Evolutionary conservation across 805 yeast genomes (phyloP).

Genomic region (Monosporozyma solicola): DNA sequence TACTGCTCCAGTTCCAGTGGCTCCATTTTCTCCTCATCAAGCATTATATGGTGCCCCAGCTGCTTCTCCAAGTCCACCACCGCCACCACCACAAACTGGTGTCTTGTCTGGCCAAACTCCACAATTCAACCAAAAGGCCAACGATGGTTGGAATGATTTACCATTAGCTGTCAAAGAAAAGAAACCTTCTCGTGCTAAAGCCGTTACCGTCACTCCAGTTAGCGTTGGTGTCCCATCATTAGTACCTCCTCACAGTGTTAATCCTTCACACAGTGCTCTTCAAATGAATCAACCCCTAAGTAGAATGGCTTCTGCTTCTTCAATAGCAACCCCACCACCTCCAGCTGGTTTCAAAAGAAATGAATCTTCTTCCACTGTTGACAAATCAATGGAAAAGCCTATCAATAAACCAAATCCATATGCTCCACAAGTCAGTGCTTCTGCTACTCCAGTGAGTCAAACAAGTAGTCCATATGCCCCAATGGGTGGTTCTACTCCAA

Average conservation of each 20-base stretch:
- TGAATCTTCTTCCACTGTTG: background rate
- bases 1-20: constrained; percentile 13
- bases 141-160: constrained; percentile 32
- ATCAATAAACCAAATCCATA: background rate
- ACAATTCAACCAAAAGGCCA: constrained; percentile 28
- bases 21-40: constrained; percentile 9
- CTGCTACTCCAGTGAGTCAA: background rate
- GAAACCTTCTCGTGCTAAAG: constrained; percentile 27
- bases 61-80: constrained; percentile 13
- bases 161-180: constrained; percentile 26
- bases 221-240: background rate
- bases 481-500: background rate
- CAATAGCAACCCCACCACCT: background rate
- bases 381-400: background rate
- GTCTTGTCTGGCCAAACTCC: constrained; percentile 30
- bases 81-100: constrained; percentile 29
- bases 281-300: background rate
- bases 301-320: background rate
- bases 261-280: background rate
- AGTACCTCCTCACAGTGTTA: background rate
- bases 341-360: background rate
- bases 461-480: constrained; percentile 3
- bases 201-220: constrained; percentile 4
- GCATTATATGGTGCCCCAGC: background rate
- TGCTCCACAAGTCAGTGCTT: constrained; percentile 4